A percentile compares a stretch with the other conserved stretches of the same genome.
phyloP scores from a whole-genome alignment of 768 basidiomycete genomes.

The Boletus barrowsii region DNA sequence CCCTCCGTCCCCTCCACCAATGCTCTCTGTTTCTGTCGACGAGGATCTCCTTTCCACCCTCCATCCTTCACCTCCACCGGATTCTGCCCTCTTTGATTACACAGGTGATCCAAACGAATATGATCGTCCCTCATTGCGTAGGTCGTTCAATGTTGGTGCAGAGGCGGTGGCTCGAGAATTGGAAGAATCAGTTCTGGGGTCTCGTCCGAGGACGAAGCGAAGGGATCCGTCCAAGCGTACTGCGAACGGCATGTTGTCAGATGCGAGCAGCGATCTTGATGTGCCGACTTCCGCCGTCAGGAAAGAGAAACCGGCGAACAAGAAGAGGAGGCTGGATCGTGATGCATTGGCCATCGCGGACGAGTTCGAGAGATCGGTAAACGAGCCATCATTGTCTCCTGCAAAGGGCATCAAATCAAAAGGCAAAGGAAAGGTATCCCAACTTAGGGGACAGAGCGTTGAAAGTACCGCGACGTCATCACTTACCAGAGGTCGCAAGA shows the following conservation, averaged over 20 bases:
- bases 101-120: conserved; percentile 24
- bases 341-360: conserved; percentile 39
- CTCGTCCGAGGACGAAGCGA: conserved; percentile 35
- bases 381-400: conserved; percentile 37
- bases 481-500: conserved; percentile 53
- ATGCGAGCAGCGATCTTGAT: conserved; percentile 59
- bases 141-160: conserved; percentile 31
- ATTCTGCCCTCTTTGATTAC: conserved; percentile 31
- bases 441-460: conserved; percentile 51
- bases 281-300: conserved; percentile 33
- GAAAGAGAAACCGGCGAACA: conserved; percentile 45
- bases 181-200: conserved; percentile 53
- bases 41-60: conserved; percentile 36
- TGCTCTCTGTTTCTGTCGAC: conserved; percentile 29
- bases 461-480: conserved; percentile 49
- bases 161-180: conserved; percentile 59
- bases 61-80: conserved; percentile 36
- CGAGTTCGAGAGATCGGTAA: conserved; percentile 45
- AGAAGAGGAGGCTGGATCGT: conserved; percentile 62
- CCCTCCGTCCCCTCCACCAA: conserved; percentile 38
- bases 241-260: conserved; percentile 48
- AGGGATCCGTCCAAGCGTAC: conserved; percentile 51
- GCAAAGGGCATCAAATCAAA: conserved; percentile 39
- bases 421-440: conserved; percentile 49
- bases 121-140: conserved; percentile 19